phyloP scores from a whole-genome alignment of 228 moss, liverwort and hornwort genomes.

The Sphagnum magellanicum region DNA sequence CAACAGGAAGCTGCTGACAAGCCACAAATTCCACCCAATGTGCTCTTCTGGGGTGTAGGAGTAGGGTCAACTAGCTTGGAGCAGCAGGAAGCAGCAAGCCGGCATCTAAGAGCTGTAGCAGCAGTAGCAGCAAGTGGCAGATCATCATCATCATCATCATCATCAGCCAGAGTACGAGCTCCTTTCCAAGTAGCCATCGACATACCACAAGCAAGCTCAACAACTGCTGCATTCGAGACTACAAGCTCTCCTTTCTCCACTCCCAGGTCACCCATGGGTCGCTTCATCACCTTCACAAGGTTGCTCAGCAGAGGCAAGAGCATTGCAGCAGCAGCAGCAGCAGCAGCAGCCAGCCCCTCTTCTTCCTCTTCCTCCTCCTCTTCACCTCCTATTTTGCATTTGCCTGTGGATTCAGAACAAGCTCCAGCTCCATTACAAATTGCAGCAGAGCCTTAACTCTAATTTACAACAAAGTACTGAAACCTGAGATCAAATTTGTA shows the following conservation, averaged over 20 bases:
- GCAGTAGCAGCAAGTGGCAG: not conserved
- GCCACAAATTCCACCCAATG: slow-evolving; percentile 32
- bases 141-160: not conserved
- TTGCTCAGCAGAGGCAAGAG: too few relatives aligned
- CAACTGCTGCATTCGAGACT: not conserved
- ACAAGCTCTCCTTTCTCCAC: not conserved
- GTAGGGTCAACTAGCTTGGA: not conserved
- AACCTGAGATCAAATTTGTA: too few relatives aligned
- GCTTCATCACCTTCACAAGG: not conserved
- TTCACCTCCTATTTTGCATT: too few relatives aligned
- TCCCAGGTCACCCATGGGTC: not conserved
- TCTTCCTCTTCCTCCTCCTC: too few relatives aligned
- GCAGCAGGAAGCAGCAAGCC: too few relatives aligned
- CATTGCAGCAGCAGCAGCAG: too few relatives aligned
- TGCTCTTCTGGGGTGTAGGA: slow-evolving; percentile 60
- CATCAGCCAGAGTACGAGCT: slow-evolving; percentile 8
- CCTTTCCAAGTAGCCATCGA: slow-evolving; percentile 24
- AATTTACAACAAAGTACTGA: too few relatives aligned
- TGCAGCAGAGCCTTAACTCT: too few relatives aligned
- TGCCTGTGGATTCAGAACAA: too few relatives aligned
- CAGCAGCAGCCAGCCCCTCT: too few relatives aligned
- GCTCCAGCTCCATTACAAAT: too few relatives aligned
- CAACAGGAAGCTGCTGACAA: not conserved
- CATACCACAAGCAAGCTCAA: slow-evolving; percentile 16
- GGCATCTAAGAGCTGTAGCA: not conserved